Percentiles rank a stretch among this genome's conserved stretches.
Evolutionary conservation across 78 protist species (phyloP).

Genomic region (Chrysochromulina parva): DNA sequence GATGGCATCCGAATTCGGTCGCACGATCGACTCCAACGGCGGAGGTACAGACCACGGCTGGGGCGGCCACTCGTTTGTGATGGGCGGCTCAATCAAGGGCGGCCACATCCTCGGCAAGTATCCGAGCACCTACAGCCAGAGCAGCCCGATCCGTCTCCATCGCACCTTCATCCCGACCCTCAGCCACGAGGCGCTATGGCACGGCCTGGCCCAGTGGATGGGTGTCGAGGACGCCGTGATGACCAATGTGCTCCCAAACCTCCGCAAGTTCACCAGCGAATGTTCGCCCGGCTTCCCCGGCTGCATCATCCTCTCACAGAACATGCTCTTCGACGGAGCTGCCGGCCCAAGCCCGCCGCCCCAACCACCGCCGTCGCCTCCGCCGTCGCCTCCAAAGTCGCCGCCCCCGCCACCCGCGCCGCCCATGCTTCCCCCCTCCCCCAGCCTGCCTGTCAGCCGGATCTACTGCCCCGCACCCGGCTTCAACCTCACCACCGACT

Average conservation of each 20-base stretch:
- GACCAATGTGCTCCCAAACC: background rate
- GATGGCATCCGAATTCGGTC: background rate
- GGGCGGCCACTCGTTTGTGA: background rate
- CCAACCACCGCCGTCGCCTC: no score
- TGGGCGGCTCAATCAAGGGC: background rate
- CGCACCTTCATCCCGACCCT: background rate
- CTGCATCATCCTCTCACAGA: no score
- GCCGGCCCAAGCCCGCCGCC: no score
- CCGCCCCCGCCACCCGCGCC: no score
- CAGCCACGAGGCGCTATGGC: background rate
- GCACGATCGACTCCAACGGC: background rate
- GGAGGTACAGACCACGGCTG: constrained; percentile 27
- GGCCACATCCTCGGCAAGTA: background rate
- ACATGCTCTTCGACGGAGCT: no score
- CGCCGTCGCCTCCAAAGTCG: no score
- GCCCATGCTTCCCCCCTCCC: no score
- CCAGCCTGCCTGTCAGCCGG: no score
- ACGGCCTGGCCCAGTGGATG: background rate
- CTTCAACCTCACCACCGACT: no score
- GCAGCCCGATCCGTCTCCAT: background rate
- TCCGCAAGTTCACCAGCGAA: background rate
- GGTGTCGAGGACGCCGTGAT: background rate
- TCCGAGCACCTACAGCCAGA: background rate
- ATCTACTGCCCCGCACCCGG: no score
- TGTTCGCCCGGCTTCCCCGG: no score